Evolutionary conservation across 441 rosid genomes (phyloP).

Genomic region (Manihot esculenta): DNA sequence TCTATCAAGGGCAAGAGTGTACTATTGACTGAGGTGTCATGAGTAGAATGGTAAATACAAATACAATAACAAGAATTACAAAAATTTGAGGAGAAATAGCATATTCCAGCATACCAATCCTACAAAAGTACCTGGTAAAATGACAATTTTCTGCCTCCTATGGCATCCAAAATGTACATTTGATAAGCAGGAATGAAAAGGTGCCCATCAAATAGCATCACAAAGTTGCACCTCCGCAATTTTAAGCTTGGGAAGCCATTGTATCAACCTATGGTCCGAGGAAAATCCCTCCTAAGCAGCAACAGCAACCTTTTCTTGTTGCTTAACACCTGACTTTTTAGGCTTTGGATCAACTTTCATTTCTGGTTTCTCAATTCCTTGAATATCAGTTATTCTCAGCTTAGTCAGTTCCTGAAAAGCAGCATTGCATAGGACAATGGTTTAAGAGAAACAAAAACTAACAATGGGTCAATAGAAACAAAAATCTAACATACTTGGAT

Average conservation of each 20-base stretch:
- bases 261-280: constrained; percentile 14
- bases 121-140: background rate
- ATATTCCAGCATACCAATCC: background rate
- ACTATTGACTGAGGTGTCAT: too few species aligned
- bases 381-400: constrained; percentile 82
- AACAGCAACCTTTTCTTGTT: constrained; percentile 49
- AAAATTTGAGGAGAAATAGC: constrained; percentile 1
- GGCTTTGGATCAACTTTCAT: constrained; percentile 39
- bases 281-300: constrained; percentile 42
- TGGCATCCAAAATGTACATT: constrained; percentile 24
- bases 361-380: constrained; percentile 80
- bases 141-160: constrained; percentile 17
- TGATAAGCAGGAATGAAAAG: constrained; percentile 16
- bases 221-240: constrained; percentile 9
- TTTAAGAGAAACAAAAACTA: constrained; percentile 8
- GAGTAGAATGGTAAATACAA: background rate
- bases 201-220: constrained; percentile 5
- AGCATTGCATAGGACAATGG: constrained; percentile 1
- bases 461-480: constrained; percentile 16
- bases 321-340: constrained; percentile 33
- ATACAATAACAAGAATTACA: constrained; percentile 1
- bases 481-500: background rate
- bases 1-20: background rate
- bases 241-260: constrained; percentile 15
- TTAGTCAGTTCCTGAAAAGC: constrained; percentile 74